These are phyloP conservation scores for Saccharomycopsis guyanensis DNA, from an alignment of 805 yeast genomes.

Conservation along the genomic window DNA sequence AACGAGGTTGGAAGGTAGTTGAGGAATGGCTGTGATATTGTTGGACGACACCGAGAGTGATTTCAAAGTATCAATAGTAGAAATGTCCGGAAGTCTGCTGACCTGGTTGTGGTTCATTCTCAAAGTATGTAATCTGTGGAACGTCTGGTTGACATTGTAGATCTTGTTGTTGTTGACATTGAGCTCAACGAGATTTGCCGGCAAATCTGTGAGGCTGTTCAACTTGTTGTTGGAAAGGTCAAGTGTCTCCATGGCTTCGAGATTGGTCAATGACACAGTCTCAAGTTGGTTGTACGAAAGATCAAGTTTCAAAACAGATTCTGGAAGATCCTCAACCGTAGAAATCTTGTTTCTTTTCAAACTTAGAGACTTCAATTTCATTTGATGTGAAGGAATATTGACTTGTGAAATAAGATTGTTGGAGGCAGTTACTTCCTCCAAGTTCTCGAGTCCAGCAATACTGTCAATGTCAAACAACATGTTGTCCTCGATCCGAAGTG, in stretches of 20 bases:
- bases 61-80: neutral
- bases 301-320: neutral
- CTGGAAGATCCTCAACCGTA: neutral
- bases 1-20: neutral
- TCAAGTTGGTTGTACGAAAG: neutral
- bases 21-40: neutral
- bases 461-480: neutral
- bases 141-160: neutral
- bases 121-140: neutral
- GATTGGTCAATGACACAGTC: neutral
- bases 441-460: neutral
- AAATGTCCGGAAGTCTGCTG: neutral
- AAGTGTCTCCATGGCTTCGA: neutral
- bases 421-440: constrained; percentile 7
- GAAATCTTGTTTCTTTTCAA: constrained; percentile 8
- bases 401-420: constrained; percentile 7
- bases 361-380: constrained; percentile 2
- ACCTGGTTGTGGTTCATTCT: neutral
- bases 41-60: neutral
- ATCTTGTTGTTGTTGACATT: neutral
- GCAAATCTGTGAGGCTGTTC: constrained; percentile 2
- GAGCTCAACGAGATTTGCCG: constrained; percentile 1
- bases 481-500: neutral
- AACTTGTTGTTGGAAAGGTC: constrained; percentile 2
- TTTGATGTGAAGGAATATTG: constrained; percentile 4